Percentiles rank a stretch among this genome's conserved stretches.
phyloP scores from a whole-genome alignment of 345 rosid species.

The Mallotus nudiflorus region DNA sequence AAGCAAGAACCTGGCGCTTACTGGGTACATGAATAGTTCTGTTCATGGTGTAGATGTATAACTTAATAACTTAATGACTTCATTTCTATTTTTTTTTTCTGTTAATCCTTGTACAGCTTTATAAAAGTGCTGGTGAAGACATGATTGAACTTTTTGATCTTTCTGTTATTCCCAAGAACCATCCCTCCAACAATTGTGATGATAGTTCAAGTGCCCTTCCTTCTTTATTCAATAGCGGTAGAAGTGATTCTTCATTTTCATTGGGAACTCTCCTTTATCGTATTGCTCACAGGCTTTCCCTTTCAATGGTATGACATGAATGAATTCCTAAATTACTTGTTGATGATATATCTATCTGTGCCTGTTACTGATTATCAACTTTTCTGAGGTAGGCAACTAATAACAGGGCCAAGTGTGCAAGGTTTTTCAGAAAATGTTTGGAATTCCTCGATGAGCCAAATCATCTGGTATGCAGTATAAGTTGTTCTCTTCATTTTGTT shows the following conservation, averaged over 20 bases:
- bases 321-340: constrained; percentile 3
- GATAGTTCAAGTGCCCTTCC: constrained; percentile 59
- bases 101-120: constrained; percentile 53
- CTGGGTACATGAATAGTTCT: constrained; percentile 54
- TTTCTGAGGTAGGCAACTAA: constrained; percentile 56
- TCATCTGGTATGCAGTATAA: constrained; percentile 58
- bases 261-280: constrained; percentile 91
- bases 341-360: constrained; percentile 10
- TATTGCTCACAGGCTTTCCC: constrained; percentile 86
- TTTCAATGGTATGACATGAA: constrained; percentile 64
- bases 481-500: not conserved
- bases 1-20: constrained; percentile 96
- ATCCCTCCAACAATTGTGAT: constrained; percentile 48
- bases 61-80: not conserved
- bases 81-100: constrained; percentile 6
- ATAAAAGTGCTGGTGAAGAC: constrained; percentile 93
- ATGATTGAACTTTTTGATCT: constrained; percentile 92
- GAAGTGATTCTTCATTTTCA: constrained; percentile 74
- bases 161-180: constrained; percentile 73
- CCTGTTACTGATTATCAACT: constrained; percentile 19
- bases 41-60: not conserved
- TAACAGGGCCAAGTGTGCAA: constrained; percentile 73
- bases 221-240: constrained; percentile 55
- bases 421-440: constrained; percentile 75
- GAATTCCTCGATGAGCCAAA: constrained; percentile 81